Conservation (phyloP, 106 monocot genomes). For the Hemerocallis citrina region DNA sequence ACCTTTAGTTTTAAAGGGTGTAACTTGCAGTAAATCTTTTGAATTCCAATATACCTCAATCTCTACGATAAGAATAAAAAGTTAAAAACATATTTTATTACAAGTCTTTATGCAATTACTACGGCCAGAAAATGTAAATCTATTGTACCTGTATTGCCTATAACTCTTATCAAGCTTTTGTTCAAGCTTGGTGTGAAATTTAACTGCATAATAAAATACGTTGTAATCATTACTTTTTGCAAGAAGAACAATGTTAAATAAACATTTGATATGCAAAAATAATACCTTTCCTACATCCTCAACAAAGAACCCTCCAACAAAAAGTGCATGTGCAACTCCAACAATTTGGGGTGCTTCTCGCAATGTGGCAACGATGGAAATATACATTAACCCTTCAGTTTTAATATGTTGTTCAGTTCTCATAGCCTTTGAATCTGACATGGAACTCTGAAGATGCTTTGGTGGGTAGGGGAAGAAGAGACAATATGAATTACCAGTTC, state of each 20-base stretch:
- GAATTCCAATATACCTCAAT: conserved; percentile 67
- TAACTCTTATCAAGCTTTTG: conserved; percentile 44
- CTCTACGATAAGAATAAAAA: conserved; percentile 33
- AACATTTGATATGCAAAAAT: neutral
- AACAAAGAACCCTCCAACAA: conserved; percentile 80
- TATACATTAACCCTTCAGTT: conserved; percentile 27
- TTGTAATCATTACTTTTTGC: neutral
- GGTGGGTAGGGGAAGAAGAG: conserved; percentile 85
- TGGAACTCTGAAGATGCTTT: conserved; percentile 33
- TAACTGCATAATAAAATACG: conserved; percentile 36
- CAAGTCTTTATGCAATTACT: neutral
- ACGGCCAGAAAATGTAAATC: neutral
- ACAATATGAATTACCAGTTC: conserved; percentile 49
- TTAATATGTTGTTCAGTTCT: conserved; percentile 6
- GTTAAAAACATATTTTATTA: neutral
- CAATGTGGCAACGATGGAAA: conserved; percentile 54
- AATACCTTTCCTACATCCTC: conserved; percentile 37
- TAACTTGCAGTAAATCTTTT: conserved; percentile 47
- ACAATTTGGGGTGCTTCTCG: conserved; percentile 49
- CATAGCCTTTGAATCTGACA: conserved; percentile 28
- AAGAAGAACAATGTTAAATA: neutral
- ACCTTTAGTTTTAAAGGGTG: conserved; percentile 24
- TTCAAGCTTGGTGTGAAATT: conserved; percentile 55
- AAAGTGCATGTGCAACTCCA: conserved; percentile 48
- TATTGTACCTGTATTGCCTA: conserved; percentile 71